These are phyloP conservation scores for Plasmodium ovale DNA, from an alignment of 169 alveolate species.

Conservation along the genomic window DNA sequence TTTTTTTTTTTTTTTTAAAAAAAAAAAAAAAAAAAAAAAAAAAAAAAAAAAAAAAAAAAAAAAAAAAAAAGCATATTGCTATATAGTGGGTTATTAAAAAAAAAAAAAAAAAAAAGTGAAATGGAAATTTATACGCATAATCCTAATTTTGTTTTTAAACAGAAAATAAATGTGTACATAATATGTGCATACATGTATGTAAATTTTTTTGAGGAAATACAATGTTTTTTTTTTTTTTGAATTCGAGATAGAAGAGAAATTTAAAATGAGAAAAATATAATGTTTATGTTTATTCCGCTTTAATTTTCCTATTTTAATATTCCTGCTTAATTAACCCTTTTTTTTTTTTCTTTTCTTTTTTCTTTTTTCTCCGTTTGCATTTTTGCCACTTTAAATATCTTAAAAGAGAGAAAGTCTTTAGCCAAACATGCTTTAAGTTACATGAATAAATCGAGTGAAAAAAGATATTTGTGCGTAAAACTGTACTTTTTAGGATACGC, in stretches of 20 bases:
- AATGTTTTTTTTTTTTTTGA: constrained; percentile 9
- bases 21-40: no score
- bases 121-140: no score
- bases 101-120: no score
- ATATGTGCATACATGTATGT: no score
- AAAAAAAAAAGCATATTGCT: no score
- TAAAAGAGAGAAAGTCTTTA: constrained; percentile 36
- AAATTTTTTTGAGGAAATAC: no score
- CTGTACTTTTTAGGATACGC: not conserved
- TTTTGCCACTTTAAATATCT: not conserved
- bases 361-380: not conserved
- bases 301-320: not conserved
- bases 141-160: no score
- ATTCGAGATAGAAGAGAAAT: constrained; percentile 16
- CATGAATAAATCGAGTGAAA: not conserved
- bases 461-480: no score
- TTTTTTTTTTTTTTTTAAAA: no score
- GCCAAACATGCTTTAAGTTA: constrained; percentile 23
- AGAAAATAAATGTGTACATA: no score
- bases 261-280: not conserved
- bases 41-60: no score
- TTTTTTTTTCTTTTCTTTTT: not conserved
- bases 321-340: not conserved
- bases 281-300: not conserved
- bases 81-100: no score